Percentiles rank a stretch among this genome's conserved stretches.
These are phyloP conservation scores for Paramyrothecium sp. DNA, from an alignment of 2,329 filamentous ascomycete species.

Conservation along the genomic window DNA sequence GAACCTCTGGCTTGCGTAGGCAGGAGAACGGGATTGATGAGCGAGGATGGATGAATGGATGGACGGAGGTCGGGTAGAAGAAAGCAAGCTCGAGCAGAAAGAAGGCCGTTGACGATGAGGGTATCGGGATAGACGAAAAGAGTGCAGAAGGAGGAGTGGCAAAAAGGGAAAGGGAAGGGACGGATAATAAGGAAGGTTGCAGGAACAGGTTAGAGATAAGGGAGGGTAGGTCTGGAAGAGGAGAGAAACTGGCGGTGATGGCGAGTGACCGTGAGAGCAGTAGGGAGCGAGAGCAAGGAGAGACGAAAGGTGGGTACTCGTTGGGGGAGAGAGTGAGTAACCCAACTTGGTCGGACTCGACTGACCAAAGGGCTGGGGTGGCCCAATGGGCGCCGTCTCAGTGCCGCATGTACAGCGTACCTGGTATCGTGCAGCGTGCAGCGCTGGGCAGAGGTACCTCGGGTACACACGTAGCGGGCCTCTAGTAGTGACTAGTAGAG, in stretches of 20 bases:
- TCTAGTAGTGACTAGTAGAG: background rate
- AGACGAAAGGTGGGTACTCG: background rate
- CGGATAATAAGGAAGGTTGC: background rate
- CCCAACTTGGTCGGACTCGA: background rate
- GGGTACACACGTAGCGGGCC: background rate
- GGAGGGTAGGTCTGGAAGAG: background rate
- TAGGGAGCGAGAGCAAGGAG: background rate
- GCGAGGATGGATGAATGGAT: constrained; percentile 10
- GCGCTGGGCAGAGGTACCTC: background rate
- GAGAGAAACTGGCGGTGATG: background rate
- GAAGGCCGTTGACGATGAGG: constrained; percentile 30
- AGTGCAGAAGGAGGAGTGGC: constrained; percentile 7
- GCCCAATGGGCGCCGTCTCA: background rate
- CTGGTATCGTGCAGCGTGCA: background rate
- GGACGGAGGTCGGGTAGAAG: constrained; percentile 17
- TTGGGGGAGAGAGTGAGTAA: background rate
- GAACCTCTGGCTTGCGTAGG: constrained; percentile 19
- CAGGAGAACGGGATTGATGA: constrained; percentile 14
- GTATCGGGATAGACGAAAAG: constrained; percentile 12
- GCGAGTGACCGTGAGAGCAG: background rate
- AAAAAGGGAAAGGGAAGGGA: constrained; percentile 10
- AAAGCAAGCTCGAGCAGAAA: constrained; percentile 33
- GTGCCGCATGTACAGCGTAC: background rate
- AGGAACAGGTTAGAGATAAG: background rate
- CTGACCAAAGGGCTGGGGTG: background rate